A percentile compares a stretch with the other conserved stretches of the same genome.
phyloP scores from a whole-genome alignment of 257 asterid genomes.

The Mitragyna speciosa region DNA sequence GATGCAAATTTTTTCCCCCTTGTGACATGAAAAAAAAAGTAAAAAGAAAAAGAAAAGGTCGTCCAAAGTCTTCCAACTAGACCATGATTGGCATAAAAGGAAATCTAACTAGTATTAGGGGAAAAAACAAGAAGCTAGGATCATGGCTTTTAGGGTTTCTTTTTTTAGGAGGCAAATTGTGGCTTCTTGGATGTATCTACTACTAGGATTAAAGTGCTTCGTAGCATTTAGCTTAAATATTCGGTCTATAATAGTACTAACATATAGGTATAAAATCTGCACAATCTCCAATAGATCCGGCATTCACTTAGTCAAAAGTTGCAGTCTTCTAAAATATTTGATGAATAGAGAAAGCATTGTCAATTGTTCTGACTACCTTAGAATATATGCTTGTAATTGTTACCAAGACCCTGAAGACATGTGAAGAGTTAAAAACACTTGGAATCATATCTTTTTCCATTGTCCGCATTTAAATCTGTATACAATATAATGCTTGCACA shows the following conservation, averaged over 20 bases:
- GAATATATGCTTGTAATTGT: not conserved
- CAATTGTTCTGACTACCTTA: not conserved
- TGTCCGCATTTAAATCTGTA: not conserved
- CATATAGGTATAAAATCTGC: not conserved
- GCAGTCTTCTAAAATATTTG: slow-evolving; percentile 4
- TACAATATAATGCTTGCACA: not conserved
- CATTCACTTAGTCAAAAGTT: slow-evolving; percentile 15
- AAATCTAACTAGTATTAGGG: no score
- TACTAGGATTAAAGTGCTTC: not conserved
- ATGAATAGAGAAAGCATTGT: not conserved
- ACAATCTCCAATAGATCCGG: slow-evolving; percentile 4
- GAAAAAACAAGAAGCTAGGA: not conserved
- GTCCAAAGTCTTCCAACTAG: no score
- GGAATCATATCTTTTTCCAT: not conserved
- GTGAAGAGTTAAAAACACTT: not conserved
- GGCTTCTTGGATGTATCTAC: not conserved
- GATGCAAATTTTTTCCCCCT: not conserved
- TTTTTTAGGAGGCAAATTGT: not conserved
- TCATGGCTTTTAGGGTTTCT: not conserved
- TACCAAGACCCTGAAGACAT: not conserved
- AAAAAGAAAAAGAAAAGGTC: no score
- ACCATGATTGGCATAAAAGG: no score
- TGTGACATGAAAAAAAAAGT: no score
- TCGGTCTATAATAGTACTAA: not conserved
- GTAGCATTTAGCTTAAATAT: not conserved